These are phyloP conservation scores for Pezicula radicicola DNA, from an alignment of 2,329 filamentous ascomycete species.

Conservation along the genomic window DNA sequence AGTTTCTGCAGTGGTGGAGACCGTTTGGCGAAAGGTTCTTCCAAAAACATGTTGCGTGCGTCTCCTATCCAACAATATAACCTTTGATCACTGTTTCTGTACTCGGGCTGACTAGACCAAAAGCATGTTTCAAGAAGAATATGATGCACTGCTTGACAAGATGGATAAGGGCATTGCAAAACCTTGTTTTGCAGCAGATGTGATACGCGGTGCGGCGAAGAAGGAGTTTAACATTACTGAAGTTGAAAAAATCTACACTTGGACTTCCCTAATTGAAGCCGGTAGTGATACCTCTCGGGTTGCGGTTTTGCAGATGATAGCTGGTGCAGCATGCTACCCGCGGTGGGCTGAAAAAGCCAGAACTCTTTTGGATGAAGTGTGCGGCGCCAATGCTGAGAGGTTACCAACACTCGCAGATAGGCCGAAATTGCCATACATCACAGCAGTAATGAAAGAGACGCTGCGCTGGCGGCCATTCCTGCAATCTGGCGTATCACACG, in stretches of 20 bases:
- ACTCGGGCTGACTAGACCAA: no score
- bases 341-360: conserved; percentile 28
- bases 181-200: conserved; percentile 27
- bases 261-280: conserved; percentile 36
- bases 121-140: conserved; percentile 19
- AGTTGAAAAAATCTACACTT: conserved; percentile 26
- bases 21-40: conserved; percentile 20
- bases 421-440: no score
- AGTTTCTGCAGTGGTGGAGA: conserved; percentile 27
- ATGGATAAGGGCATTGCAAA: conserved; percentile 20
- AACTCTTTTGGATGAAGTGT: conserved; percentile 39
- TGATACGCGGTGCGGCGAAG: conserved; percentile 24
- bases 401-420: conserved; percentile 38
- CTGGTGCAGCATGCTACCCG: conserved; percentile 20
- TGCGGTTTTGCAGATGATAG: conserved; percentile 27
- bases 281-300: conserved; percentile 41
- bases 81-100: no score
- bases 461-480: conserved; percentile 43
- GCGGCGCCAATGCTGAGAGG: conserved; percentile 31
- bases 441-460: conserved; percentile 42
- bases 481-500: conserved; percentile 32
- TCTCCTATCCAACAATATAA: no score
- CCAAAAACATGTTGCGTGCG: no score
- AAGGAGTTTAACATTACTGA: conserved; percentile 7
- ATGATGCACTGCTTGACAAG: conserved; percentile 15